Evolutionary conservation across 2,329 filamentous ascomycete species (phyloP), one percentile per base, ranked within the genome.

Genomic region (Emydomyces testavorans): DNA sequence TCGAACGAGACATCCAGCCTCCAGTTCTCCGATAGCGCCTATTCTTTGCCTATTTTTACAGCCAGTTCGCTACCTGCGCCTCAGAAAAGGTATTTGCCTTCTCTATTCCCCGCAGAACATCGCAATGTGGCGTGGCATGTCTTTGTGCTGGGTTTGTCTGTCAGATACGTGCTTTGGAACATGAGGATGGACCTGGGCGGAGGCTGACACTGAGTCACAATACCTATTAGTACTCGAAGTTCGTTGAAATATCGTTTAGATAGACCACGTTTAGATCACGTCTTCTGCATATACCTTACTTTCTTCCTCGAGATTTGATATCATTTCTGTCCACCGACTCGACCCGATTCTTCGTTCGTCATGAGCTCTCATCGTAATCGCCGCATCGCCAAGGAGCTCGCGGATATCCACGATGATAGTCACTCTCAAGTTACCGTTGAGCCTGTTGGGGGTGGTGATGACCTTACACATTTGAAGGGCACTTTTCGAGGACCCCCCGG

Each of bases 401-500:
- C 68, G 26, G 70, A 73, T 56, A 70, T 73, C 47, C 65, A 67
- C 35, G 59, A 64, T 52, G 92, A 98, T 61, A 74, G 77, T 48
- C 77, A 78, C 52, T 93, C 87, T 16, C 82, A 85, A 52, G 85
- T 96, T 58, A 74, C 74, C 24, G 85, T 85, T 11, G 71, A 79
- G 46, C 75, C 80, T 1, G 69, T 79, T 49, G 75, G 71, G 24
- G 69, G 77, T 52, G 77, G 77, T 39, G 75, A 79, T 53, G 83
- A 88, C 65, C 71, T 96, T 49, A 86, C 82, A 50, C 84, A 90
- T 60, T 79, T 98, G 53, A 81, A 80, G 56, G 92, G 90, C 50
- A 77, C 79, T 49, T 92, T 98, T 63, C 76, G 76, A 31, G 92
- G 87, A 0, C 92, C 92, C 1, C 88, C 90, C 29, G 88, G 93